A percentile compares a stretch with the other conserved stretches of the same genome.
phyloP scores from a whole-genome alignment of 2,329 filamentous ascomycete genomes.

The Plenodomus lindquistii region DNA sequence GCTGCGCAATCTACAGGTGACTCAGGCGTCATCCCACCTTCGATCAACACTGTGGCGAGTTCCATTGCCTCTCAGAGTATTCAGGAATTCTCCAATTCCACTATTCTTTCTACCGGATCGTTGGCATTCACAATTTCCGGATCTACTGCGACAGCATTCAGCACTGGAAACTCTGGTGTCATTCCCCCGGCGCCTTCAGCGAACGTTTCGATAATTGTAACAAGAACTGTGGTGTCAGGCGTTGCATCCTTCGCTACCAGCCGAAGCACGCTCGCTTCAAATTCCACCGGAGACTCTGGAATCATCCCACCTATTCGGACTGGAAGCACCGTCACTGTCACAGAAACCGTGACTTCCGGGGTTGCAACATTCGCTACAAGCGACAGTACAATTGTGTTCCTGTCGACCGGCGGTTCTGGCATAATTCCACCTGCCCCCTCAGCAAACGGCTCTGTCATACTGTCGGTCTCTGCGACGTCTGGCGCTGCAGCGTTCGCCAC shows the following conservation, averaged over 20 bases:
- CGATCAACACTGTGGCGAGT: conserved; percentile 6
- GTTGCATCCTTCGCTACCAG: conserved; percentile 3
- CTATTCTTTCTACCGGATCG: not conserved
- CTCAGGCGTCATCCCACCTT: conserved; percentile 7
- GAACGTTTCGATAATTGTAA: conserved; percentile 1
- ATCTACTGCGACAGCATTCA: conserved; percentile 6
- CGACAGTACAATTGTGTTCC: conserved; percentile 2
- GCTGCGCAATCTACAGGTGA: conserved; percentile 9
- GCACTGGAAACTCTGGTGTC: conserved; percentile 11
- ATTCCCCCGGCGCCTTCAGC: conserved; percentile 10
- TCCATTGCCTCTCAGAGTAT: not conserved
- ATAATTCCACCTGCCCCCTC: conserved; percentile 5
- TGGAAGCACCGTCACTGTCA: conserved; percentile 1
- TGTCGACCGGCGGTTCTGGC: conserved; percentile 12
- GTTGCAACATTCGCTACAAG: conserved; percentile 3
- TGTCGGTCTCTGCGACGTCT: not conserved
- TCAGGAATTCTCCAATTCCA: conserved; percentile 2
- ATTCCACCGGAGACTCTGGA: conserved; percentile 12
- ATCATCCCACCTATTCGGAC: conserved; percentile 12
- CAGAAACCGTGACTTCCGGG: not conserved
- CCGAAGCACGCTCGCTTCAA: conserved; percentile 4
- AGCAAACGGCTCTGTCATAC: not conserved
- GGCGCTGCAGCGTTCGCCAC: conserved; percentile 14
- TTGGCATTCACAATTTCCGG: conserved; percentile 1
- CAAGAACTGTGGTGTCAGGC: not conserved